A percentile compares a stretch with the other conserved stretches of the same genome.
phyloP scores from a whole-genome alignment of 805 yeast genomes.

The Kluyveromyces nonfermentans region DNA sequence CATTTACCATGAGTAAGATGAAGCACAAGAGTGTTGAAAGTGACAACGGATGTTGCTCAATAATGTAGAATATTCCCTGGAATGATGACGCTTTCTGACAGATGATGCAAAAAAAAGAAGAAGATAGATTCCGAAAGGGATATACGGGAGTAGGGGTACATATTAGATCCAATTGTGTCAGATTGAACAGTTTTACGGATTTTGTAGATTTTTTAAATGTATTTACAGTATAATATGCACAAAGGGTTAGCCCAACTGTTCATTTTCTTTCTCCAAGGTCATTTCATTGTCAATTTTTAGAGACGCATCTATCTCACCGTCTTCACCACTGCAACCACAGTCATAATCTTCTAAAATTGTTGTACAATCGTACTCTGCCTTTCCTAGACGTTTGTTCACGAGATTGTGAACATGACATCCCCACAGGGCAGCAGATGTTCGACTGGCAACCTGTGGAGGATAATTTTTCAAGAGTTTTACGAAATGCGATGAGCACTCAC shows the following conservation, averaged over 20 bases:
- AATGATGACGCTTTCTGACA: no score
- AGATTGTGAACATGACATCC: slow-evolving; percentile 89
- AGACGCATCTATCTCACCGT: slow-evolving; percentile 25
- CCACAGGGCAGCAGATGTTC: slow-evolving; percentile 86
- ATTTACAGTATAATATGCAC: neutral
- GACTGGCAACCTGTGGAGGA: slow-evolving; percentile 76
- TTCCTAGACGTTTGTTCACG: slow-evolving; percentile 65
- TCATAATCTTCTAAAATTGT: slow-evolving; percentile 83
- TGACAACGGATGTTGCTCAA: slow-evolving; percentile 27
- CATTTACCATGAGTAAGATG: slow-evolving; percentile 24
- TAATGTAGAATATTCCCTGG: slow-evolving; percentile 19
- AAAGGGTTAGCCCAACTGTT: slow-evolving; percentile 33
- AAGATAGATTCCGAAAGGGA: no score
- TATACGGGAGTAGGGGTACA: no score
- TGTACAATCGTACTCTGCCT: slow-evolving; percentile 74
- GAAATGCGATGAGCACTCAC: slow-evolving; percentile 93
- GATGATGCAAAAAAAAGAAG: no score
- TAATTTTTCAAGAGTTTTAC: slow-evolving; percentile 52
- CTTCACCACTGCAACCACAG: slow-evolving; percentile 91
- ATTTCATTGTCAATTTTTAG: slow-evolving; percentile 17
- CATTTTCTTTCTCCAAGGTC: slow-evolving; percentile 38
- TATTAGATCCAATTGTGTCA: no score
- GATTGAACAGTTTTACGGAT: neutral
- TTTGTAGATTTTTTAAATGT: no score
- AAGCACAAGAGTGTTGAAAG: slow-evolving; percentile 2